phyloP scores from a whole-genome alignment of 2,329 filamentous ascomycete species.

The Microthyrium microscopicum region DNA sequence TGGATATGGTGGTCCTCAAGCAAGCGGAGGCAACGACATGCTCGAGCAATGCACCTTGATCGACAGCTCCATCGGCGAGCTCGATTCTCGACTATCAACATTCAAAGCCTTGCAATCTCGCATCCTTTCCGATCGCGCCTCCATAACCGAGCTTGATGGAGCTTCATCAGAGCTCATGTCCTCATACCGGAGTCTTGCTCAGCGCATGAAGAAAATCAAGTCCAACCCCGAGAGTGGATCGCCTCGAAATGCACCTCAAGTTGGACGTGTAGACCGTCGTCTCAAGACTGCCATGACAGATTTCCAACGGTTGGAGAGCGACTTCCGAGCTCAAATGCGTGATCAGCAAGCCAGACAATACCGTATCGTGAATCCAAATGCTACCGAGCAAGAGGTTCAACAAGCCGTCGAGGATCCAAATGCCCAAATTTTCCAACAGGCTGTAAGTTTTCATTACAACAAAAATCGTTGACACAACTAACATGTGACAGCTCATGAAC shows the following conservation, averaged over 20 bases:
- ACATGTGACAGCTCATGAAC: slow-evolving; percentile 44
- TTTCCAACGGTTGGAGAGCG: slow-evolving; percentile 65
- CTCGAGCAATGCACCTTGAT: slow-evolving; percentile 75
- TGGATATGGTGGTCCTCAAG: slow-evolving; percentile 23
- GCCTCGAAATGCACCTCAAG: slow-evolving; percentile 60
- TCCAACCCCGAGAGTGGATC: slow-evolving; percentile 58
- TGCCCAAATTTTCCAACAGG: slow-evolving; percentile 75
- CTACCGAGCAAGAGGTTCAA: slow-evolving; percentile 59
- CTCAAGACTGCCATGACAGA: slow-evolving; percentile 66
- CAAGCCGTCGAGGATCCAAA: slow-evolving; percentile 59
- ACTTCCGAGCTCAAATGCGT: slow-evolving; percentile 63
- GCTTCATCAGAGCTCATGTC: slow-evolving; percentile 68
- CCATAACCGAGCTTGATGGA: slow-evolving; percentile 49
- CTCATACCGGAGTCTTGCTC: slow-evolving; percentile 61
- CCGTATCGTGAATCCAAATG: slow-evolving; percentile 72
- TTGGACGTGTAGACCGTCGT: slow-evolving; percentile 62
- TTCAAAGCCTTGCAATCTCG: slow-evolving; percentile 55
- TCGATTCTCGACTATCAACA: slow-evolving; percentile 56
- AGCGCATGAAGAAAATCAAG: slow-evolving; percentile 70
- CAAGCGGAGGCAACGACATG: slow-evolving; percentile 32
- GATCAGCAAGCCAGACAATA: slow-evolving; percentile 82
- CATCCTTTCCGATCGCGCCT: slow-evolving; percentile 50
- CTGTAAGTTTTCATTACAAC: slow-evolving; percentile 33
- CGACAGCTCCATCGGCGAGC: slow-evolving; percentile 56
- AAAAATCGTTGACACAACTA: background rate